Evolutionary conservation across 2,329 filamentous ascomycete genomes (phyloP).

Genomic region (Cryphonectria naterciae): DNA sequence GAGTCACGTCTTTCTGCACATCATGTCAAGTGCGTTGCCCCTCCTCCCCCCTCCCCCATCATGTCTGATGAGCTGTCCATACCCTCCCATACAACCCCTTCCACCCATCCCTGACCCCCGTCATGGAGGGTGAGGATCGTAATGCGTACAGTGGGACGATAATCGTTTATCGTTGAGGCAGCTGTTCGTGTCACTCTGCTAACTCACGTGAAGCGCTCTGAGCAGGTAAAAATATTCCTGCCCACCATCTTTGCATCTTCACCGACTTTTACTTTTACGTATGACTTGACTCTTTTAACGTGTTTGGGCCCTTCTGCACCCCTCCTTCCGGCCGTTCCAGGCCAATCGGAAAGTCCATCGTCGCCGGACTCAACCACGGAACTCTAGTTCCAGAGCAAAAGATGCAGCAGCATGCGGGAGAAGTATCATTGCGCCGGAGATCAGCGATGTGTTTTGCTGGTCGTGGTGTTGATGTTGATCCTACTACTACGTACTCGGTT

Average conservation of each 20-base stretch:
- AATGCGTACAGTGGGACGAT: neutral
- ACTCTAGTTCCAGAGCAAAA: neutral
- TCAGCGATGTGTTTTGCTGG: neutral
- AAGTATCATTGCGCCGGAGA: neutral
- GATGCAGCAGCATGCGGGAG: neutral
- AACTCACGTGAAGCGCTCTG: constrained; percentile 5
- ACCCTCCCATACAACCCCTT: neutral
- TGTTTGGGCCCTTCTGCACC: constrained; percentile 17
- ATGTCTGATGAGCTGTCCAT: constrained; percentile 10
- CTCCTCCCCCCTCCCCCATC: neutral
- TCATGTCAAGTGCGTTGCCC: constrained; percentile 15
- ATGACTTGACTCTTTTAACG: constrained; percentile 16
- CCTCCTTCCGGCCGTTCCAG: constrained; percentile 8
- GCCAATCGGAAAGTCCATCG: constrained; percentile 2
- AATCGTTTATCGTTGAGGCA: neutral
- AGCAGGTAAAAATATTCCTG: constrained; percentile 10
- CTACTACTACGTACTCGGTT: neutral
- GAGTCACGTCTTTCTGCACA: constrained; percentile 15
- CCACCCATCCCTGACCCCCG: too few species aligned
- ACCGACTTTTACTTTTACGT: constrained; percentile 21
- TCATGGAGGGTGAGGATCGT: neutral
- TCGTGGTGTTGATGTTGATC: neutral
- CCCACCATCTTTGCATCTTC: constrained; percentile 21
- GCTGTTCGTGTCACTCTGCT: constrained; percentile 16
- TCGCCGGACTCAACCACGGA: neutral